Percentiles rank a stretch among this genome's conserved stretches.
phyloP scores from a whole-genome alignment of 2,329 filamentous ascomycete genomes.

The Coniella vitis region DNA sequence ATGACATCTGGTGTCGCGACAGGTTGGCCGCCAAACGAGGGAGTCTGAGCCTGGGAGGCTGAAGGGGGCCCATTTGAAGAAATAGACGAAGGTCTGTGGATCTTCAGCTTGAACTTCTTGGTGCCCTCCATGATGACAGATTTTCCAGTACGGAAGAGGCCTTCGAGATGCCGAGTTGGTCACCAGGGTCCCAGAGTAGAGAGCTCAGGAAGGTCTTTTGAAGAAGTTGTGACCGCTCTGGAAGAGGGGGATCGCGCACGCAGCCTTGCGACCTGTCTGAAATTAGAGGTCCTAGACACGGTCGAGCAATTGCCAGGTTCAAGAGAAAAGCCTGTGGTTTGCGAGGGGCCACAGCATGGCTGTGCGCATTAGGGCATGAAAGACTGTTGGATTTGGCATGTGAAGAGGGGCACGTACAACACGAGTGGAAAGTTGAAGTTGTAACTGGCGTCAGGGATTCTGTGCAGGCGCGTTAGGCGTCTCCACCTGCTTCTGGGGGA shows the following conservation, averaged over 20 bases:
- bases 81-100: conserved; percentile 10
- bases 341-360: background rate
- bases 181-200: too few species aligned
- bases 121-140: conserved; percentile 12
- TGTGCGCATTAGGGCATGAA: too few species aligned
- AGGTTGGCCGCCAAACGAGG: background rate
- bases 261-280: too few species aligned
- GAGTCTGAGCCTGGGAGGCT: background rate
- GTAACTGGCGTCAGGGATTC: background rate
- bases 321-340: background rate
- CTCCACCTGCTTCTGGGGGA: background rate
- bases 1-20: conserved; percentile 12
- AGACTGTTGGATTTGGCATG: background rate
- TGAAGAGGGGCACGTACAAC: background rate
- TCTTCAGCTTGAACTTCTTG: conserved; percentile 16
- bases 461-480: background rate
- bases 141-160: too few species aligned
- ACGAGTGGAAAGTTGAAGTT: background rate
- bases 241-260: too few species aligned
- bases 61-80: conserved; percentile 9
- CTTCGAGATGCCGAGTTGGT: too few species aligned
- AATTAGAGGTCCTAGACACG: background rate
- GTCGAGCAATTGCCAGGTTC: too few species aligned
- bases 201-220: too few species aligned
- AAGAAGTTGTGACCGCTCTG: too few species aligned